A percentile compares a stretch with the other conserved stretches of the same genome.
Conservation (phyloP, 371 early-diverging fungal genomes). For the Circinella umbellata region DNA sequence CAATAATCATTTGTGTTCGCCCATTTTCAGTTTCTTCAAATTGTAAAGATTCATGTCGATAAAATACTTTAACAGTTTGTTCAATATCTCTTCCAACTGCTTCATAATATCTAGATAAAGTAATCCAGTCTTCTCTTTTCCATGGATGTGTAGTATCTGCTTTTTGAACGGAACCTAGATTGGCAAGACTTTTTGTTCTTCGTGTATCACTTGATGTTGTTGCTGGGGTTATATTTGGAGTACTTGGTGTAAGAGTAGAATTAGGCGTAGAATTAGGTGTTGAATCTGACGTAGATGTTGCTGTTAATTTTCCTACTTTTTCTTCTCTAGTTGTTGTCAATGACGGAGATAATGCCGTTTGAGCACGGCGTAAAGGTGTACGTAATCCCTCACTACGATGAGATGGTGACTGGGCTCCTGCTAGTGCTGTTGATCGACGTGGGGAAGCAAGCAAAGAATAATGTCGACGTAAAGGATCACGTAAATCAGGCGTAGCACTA, state of each 20-base stretch:
- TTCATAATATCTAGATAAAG: constrained; percentile 11
- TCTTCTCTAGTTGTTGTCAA: background rate
- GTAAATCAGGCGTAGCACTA: constrained; percentile 7
- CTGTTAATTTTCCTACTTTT: background rate
- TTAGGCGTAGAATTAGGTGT: too few relatives aligned
- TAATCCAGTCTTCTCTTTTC: constrained; percentile 7
- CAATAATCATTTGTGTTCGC: constrained; percentile 5
- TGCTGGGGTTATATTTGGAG: too few relatives aligned
- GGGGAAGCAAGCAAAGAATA: background rate
- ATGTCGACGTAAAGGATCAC: constrained; percentile 5
- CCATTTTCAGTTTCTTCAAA: background rate
- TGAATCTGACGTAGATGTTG: background rate
- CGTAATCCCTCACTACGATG: background rate
- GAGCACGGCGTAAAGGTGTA: constrained; percentile 6
- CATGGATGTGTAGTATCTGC: constrained; percentile 5
- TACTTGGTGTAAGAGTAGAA: too few relatives aligned
- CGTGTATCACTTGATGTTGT: background rate
- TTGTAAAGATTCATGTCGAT: constrained; percentile 10
- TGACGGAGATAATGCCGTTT: background rate
- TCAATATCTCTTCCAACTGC: background rate
- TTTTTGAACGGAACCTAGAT: background rate
- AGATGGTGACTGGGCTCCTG: background rate
- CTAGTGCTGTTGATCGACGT: background rate
- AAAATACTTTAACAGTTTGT: constrained; percentile 12
- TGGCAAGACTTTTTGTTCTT: constrained; percentile 1